Evolutionary conservation across 164 flowering plant species (phyloP).

Genomic region (Cinnamomum micranthum): DNA sequence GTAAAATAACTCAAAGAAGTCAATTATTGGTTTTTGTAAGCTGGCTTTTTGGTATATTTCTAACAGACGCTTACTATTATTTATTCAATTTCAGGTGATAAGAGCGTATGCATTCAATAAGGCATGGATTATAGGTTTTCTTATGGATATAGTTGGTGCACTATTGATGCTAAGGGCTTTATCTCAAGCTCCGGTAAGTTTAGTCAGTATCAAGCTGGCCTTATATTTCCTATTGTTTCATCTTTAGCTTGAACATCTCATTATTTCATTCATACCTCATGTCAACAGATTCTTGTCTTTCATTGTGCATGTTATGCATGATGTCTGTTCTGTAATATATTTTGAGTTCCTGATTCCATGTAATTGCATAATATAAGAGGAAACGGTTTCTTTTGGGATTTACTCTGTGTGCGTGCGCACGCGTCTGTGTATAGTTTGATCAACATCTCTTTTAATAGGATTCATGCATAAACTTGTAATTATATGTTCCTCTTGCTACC

Average conservation of each 20-base stretch:
- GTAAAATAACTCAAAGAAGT: background rate
- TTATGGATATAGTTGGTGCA: slow-evolving; percentile 93
- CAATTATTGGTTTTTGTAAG: background rate
- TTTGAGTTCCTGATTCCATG: background rate
- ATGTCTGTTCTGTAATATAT: background rate
- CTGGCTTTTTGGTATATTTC: background rate
- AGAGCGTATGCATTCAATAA: slow-evolving; percentile 85
- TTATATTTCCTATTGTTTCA: background rate
- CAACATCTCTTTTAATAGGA: background rate
- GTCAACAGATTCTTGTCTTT: background rate
- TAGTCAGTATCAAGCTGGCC: background rate
- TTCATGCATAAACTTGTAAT: background rate
- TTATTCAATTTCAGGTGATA: slow-evolving; percentile 48
- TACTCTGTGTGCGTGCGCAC: no score
- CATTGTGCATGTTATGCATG: background rate
- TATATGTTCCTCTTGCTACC: background rate
- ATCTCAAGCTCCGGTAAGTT: slow-evolving; percentile 88
- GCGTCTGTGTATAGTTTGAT: background rate
- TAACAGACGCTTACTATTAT: background rate
- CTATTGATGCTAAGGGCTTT: slow-evolving; percentile 87
- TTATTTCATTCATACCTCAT: background rate
- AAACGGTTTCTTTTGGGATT: background rate
- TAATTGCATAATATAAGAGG: background rate
- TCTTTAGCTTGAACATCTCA: background rate
- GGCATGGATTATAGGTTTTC: slow-evolving; percentile 73